Conservation (phyloP, 2,329 filamentous ascomycete genomes). For the Botrytis sinoallii region DNA sequence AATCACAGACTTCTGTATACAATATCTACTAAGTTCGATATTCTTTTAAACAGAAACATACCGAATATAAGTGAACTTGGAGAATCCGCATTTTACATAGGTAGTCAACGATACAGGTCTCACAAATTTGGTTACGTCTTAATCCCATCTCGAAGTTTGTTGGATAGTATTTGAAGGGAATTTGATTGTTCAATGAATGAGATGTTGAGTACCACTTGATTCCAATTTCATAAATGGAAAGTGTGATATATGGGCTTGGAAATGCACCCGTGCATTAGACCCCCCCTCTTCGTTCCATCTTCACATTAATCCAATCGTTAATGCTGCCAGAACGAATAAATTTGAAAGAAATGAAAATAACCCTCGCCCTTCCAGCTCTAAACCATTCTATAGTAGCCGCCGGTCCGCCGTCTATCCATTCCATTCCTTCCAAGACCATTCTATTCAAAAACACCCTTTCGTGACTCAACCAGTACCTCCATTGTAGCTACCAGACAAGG, state of each 20-base stretch:
- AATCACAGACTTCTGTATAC: neutral
- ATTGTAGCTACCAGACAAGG: neutral
- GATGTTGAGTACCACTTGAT: neutral
- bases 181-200: neutral
- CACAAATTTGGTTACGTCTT: neutral
- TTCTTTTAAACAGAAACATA: neutral
- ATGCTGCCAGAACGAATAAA: neutral
- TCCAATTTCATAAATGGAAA: neutral
- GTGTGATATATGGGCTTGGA: neutral
- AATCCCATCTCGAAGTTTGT: neutral
- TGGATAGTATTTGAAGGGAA: neutral
- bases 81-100: neutral
- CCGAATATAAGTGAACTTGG: neutral
- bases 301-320: neutral
- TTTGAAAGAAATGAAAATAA: neutral
- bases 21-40: neutral
- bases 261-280: neutral
- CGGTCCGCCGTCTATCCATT: no score
- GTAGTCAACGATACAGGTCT: neutral
- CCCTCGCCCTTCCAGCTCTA: neutral
- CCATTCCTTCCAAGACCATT: neutral
- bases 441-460: neutral
- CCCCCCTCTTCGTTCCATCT: neutral
- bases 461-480: neutral
- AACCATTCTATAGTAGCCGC: neutral